These are phyloP conservation scores for Dendryphion nanum DNA, from an alignment of 2,329 filamentous ascomycete species.

Conservation along the genomic window DNA sequence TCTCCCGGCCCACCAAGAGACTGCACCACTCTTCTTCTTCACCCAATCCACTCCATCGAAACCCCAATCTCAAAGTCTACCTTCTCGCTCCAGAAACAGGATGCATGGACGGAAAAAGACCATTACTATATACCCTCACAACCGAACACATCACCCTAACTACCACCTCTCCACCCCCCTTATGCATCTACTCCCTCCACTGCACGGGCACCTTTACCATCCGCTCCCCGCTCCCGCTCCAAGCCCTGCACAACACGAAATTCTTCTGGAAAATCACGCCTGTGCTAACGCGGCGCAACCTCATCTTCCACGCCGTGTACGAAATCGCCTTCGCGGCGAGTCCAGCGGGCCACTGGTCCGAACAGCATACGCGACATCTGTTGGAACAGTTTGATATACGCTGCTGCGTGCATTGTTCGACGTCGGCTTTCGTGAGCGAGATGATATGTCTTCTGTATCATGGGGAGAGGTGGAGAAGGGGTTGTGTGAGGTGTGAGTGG, in stretches of 20 bases:
- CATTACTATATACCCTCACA: neutral
- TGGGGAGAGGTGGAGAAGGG: too few species aligned
- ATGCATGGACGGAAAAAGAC: neutral
- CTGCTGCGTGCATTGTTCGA: constrained; percentile 10
- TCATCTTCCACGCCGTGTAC: constrained; percentile 6
- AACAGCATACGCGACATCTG: neutral
- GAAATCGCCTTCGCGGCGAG: constrained; percentile 2
- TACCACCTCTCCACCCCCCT: neutral
- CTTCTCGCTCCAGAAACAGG: neutral
- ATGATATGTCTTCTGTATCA: constrained; percentile 7
- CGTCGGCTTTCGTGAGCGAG: constrained; percentile 3
- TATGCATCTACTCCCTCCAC: neutral
- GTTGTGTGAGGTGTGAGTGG: neutral
- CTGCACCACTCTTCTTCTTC: too few species aligned
- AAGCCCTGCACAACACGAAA: neutral
- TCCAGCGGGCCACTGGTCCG: neutral
- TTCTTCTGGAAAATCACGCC: neutral
- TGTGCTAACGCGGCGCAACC: neutral
- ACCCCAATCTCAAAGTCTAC: constrained; percentile 1
- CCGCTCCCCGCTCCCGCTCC: neutral
- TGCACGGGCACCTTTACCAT: neutral
- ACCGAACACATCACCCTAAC: neutral
- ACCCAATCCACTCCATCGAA: too few species aligned
- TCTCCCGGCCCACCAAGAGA: too few species aligned
- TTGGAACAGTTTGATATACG: constrained; percentile 6